Conservation (phyloP, 1,284 basidiomycete species). For the Puccinia polysora region DNA sequence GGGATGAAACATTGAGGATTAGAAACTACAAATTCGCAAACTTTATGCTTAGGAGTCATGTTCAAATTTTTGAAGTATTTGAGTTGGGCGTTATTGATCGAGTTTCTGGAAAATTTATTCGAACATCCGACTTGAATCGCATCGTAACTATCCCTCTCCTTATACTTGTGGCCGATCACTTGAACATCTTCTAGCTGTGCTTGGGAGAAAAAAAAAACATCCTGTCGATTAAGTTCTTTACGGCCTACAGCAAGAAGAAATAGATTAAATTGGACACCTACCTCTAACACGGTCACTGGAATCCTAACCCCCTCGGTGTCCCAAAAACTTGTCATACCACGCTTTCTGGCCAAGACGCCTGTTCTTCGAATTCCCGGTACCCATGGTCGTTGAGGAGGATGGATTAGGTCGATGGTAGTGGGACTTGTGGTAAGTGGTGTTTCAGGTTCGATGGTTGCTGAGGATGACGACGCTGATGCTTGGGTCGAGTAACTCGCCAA, state of each 20-base stretch:
- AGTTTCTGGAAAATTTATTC: conserved; percentile 68
- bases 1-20: conserved; percentile 82
- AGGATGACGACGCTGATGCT: neutral
- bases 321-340: conserved; percentile 93
- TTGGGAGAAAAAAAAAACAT: neutral
- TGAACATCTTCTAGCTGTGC: conserved; percentile 57
- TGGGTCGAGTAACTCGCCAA: neutral
- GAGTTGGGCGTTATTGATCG: conserved; percentile 61
- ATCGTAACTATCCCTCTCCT: conserved; percentile 61
- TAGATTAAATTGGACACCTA: conserved; percentile 57
- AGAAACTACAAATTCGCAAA: conserved; percentile 78
- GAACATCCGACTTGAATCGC: conserved; percentile 79
- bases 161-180: conserved; percentile 53
- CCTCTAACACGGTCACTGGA: conserved; percentile 92
- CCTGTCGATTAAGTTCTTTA: neutral
- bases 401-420: conserved; percentile 12
- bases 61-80: conserved; percentile 66
- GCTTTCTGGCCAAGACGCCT: conserved; percentile 90
- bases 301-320: conserved; percentile 77
- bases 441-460: neutral
- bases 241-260: conserved; percentile 32
- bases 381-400: conserved; percentile 58
- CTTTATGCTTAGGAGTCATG: conserved; percentile 76
- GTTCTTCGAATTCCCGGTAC: conserved; percentile 79
- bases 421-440: neutral